phyloP scores from a whole-genome alignment of 495 filamentous ascomycete genomes.

The Penicillium daleae region DNA sequence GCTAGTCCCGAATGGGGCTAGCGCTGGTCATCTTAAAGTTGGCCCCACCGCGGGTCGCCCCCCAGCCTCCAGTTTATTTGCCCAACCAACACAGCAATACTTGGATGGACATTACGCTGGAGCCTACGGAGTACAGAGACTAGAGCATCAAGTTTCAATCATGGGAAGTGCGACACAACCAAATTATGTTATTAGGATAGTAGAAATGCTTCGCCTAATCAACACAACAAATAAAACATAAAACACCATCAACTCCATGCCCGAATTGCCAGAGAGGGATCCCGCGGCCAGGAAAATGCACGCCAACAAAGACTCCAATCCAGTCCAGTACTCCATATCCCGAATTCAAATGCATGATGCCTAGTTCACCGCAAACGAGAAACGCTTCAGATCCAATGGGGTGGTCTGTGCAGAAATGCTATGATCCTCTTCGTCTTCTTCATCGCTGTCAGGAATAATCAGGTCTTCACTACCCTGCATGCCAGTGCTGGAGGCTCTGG shows the following conservation, averaged over 20 bases:
- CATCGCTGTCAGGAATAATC: slow-evolving; percentile 72
- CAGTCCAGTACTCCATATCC: slow-evolving; percentile 25
- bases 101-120: not conserved
- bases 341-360: slow-evolving; percentile 17
- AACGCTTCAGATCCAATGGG: slow-evolving; percentile 56
- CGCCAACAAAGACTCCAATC: slow-evolving; percentile 16
- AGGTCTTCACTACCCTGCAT: slow-evolving; percentile 74
- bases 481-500: slow-evolving; percentile 5
- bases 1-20: slow-evolving; percentile 26
- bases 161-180: not conserved
- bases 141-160: not conserved
- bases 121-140: not conserved
- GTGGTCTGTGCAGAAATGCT: slow-evolving; percentile 16
- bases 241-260: not conserved
- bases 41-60: slow-evolving; percentile 28
- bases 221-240: not conserved
- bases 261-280: not conserved
- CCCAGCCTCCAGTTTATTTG: slow-evolving; percentile 27
- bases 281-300: slow-evolving; percentile 17
- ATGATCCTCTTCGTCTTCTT: slow-evolving; percentile 56
- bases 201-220: slow-evolving; percentile 2
- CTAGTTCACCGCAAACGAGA: slow-evolving; percentile 51
- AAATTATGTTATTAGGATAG: not conserved
- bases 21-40: slow-evolving; percentile 23
- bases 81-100: not conserved